These are phyloP conservation scores for Aspergillus carlsbadensis DNA, from an alignment of 495 filamentous ascomycete species.

Conservation along the genomic window DNA sequence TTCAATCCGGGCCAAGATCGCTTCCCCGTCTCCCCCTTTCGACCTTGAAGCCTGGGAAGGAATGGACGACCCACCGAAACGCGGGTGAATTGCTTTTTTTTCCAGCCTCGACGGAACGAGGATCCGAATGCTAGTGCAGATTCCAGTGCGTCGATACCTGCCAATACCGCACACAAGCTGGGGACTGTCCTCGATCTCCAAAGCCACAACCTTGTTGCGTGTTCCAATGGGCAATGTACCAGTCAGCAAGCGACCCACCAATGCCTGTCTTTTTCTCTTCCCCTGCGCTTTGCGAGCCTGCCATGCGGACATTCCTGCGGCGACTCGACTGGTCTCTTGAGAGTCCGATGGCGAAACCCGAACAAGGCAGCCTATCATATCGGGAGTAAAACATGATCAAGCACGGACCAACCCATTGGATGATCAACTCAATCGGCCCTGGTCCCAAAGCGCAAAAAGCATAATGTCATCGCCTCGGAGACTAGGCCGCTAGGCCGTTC, in stretches of 20 bases:
- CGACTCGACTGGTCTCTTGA: neutral
- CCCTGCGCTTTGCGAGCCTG: neutral
- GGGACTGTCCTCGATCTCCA: conserved; percentile 1
- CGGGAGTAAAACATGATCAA: neutral
- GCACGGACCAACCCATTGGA: neutral
- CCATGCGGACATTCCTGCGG: neutral
- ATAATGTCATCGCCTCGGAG: neutral
- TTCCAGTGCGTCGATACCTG: conserved; percentile 6
- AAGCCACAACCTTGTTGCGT: conserved; percentile 4
- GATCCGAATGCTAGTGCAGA: conserved; percentile 11
- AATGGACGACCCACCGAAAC: conserved; percentile 1
- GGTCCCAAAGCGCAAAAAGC: neutral
- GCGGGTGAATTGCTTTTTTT: conserved; percentile 4
- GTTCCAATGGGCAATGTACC: neutral
- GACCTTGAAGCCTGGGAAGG: neutral
- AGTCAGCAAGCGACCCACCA: neutral
- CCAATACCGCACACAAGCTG: neutral
- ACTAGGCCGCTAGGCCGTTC: neutral
- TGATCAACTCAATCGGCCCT: neutral
- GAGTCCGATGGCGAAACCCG: neutral
- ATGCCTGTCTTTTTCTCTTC: neutral
- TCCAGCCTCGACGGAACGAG: neutral
- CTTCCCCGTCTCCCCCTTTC: neutral
- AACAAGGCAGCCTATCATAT: conserved; percentile 1
- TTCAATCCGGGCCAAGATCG: neutral